A percentile compares a stretch with the other conserved stretches of the same genome.
Evolutionary conservation across 345 rosid species (phyloP).

Genomic region (Arabidopsis arenosa): DNA sequence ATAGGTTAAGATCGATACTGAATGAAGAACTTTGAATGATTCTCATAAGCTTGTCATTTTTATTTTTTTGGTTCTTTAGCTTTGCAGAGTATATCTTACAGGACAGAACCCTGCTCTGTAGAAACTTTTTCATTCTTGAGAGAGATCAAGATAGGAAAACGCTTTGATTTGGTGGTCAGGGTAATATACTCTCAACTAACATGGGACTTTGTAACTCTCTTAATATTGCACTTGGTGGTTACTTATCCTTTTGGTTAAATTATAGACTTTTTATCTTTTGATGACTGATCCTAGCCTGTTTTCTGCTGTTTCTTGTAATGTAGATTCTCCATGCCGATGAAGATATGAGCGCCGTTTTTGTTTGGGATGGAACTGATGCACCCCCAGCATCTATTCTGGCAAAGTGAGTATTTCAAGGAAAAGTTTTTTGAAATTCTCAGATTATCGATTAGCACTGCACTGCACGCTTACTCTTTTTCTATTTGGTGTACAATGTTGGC

Average conservation of each 20-base stretch:
- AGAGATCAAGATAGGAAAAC: slow-evolving; percentile 62
- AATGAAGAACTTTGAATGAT: background rate
- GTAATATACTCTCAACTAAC: slow-evolving; percentile 39
- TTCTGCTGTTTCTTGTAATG: slow-evolving; percentile 31
- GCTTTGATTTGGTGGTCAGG: slow-evolving; percentile 60
- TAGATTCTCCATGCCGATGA: slow-evolving; percentile 67
- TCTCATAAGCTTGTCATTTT: slow-evolving; percentile 21
- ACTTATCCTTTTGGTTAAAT: background rate
- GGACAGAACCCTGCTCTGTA: background rate
- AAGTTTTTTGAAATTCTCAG: background rate
- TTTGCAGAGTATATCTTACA: slow-evolving; percentile 21
- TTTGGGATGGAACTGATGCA: slow-evolving; percentile 93
- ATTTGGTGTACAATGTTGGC: slow-evolving; percentile 22
- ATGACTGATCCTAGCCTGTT: slow-evolving; percentile 11
- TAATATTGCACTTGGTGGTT: slow-evolving; percentile 1
- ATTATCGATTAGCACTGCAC: background rate
- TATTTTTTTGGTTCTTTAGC: slow-evolving; percentile 22
- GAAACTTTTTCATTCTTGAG: slow-evolving; percentile 51
- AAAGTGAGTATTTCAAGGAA: slow-evolving; percentile 53
- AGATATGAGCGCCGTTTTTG: slow-evolving; percentile 50
- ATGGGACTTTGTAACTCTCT: background rate
- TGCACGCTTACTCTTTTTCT: background rate
- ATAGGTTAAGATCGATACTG: background rate
- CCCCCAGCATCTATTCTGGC: slow-evolving; percentile 52
- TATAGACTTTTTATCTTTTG: background rate